Evolutionary conservation across 108 stramenopile genomes (phyloP), one percentile per base, ranked within the genome.

Genomic region (Chaetoceros muelleri): DNA sequence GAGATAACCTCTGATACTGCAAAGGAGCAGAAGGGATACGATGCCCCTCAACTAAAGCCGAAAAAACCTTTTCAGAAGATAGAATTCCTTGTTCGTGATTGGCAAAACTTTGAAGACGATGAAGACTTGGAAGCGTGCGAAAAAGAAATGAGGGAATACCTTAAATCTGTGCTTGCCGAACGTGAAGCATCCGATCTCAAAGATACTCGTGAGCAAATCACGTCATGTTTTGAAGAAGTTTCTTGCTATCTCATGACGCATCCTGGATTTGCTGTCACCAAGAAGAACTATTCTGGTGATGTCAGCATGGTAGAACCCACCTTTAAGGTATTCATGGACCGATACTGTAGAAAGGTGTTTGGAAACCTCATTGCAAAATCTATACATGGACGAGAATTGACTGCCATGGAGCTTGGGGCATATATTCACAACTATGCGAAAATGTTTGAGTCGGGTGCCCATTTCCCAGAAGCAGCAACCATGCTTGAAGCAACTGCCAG

Each of bases 21-120:
- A n/a, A n/a, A n/a, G n/a, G n/a, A n/a, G n/a, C n/a, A n/a, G n/a
- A 62, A 63, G 28, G 51, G 29, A 13, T 25, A 52, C 10, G 31
- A 60, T 18, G 52, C 47, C 17, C n/a, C n/a, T n/a, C n/a, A n/a
- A n/a, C n/a, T n/a, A n/a, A 28, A 66, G 20, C 23, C 23, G 34
- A 64, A 67, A 44, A 82, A 81, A 49, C 94, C 98, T 2, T 99
- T 99, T 70, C 98, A 99, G 70, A 74, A 67, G 49, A 87, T 99
- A 44, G 92, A 95, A 73, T 96, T 99, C 55, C 68, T 99, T 19
- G 95, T 99, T 25, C 90, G 99, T 29, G 99, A 99, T 77, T 98
- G 96, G 96, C 94, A 95, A 62, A 90, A 95, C 63, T 94, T 92
- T 69, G 85, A 90, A 47, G 83, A 80, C 24, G 81, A 80, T 18